Base-by-base conservation (phyloP, 805 yeast species). In the Diddensiella caesifluorescens region DNA sequence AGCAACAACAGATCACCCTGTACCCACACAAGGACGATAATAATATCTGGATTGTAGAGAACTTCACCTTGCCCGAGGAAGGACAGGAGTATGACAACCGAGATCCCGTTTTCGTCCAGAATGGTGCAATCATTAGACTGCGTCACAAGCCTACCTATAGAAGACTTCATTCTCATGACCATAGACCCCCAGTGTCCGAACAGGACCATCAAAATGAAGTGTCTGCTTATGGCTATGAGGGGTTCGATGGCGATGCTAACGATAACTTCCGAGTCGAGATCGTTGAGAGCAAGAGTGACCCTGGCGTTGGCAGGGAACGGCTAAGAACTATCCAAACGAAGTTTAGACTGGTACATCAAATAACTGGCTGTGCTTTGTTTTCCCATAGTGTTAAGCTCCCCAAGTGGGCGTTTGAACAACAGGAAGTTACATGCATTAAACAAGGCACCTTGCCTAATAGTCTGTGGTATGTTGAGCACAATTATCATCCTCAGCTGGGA, bases 131-230 rank as follows among this genome's bases (percentile, higher is more conserved):
- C 10, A 64, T 90, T 16, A 70, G 82, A 45, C 59, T 92, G n/a
- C 77, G 75, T 65, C 97, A 92, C 60, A 69, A 70, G 44, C 47
- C 53, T 1, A 83, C 97, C 0, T 75, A 80, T 12, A 77, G 77
- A 48, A 75, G 83, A 35, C 63, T 92, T 39, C 79, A 79, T 49
- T 83, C 87, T 18, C 78, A 72, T 49, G 83, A 84, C 47, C 67
- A 74, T 38, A 77, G 89, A 46, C 96, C 97, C 2, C 96, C 95
- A 6, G 75, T 88, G 21, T 75, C 90, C 6, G 95, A 86, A 57
- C 92, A 86, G 55, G 97, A 92, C 43, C 89, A 90, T 62, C 81
- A 88, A 56, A 75, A 73, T 49, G 95, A 88, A 61, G 95, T 88
- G 1, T 74, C 85, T 21, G 78, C 86, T 49, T 67, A 77, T 43